phyloP scores from a whole-genome alignment of 495 filamentous ascomycete species.

The Penicillium tannophilum region DNA sequence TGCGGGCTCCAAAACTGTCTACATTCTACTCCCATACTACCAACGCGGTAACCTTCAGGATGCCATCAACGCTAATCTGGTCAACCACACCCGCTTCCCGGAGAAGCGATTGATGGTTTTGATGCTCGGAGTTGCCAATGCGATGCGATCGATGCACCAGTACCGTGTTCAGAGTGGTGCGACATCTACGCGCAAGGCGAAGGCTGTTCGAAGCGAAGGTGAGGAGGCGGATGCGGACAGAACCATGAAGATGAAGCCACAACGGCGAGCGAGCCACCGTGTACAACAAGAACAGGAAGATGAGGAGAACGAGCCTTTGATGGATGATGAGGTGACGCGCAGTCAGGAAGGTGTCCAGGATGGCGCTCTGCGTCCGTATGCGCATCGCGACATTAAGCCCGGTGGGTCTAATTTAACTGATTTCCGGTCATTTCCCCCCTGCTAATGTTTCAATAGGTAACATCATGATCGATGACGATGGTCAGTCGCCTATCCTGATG shows the following conservation, averaged over 20 bases:
- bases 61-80: constrained; percentile 96
- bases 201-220: constrained; percentile 58
- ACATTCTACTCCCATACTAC: constrained; percentile 95
- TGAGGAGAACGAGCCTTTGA: constrained; percentile 75
- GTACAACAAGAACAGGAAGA: constrained; percentile 59
- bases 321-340: constrained; percentile 77
- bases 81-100: constrained; percentile 94
- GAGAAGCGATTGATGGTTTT: constrained; percentile 85
- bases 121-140: constrained; percentile 89
- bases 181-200: constrained; percentile 58
- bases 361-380: constrained; percentile 78
- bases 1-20: constrained; percentile 83
- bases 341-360: constrained; percentile 71
- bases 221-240: constrained; percentile 63
- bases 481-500: constrained; percentile 92
- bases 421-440: not conserved
- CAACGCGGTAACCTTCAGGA: constrained; percentile 93
- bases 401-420: constrained; percentile 51
- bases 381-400: constrained; percentile 96
- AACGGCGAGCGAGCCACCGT: constrained; percentile 44
- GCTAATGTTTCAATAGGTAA: constrained; percentile 62
- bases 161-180: constrained; percentile 67
- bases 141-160: constrained; percentile 86
- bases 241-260: constrained; percentile 56
- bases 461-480: constrained; percentile 93